Percentiles rank a stretch among this genome's conserved stretches.
These are phyloP conservation scores for Pyrenophora graminea DNA, from an alignment of 2,329 filamentous ascomycete genomes.

Conservation along the genomic window DNA sequence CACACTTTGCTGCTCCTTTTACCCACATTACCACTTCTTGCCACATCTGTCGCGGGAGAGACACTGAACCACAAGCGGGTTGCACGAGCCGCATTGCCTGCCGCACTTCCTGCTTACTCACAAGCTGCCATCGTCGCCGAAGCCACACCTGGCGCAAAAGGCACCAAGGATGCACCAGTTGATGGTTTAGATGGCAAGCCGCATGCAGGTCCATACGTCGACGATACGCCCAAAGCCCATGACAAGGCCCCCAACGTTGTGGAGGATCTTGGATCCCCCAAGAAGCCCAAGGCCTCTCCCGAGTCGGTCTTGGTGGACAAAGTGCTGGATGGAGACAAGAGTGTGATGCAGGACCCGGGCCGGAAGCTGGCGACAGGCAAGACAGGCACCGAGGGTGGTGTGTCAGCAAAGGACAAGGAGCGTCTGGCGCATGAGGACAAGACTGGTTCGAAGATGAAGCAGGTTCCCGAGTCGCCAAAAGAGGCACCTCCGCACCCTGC, in stretches of 20 bases:
- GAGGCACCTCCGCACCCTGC: slow-evolving; percentile 81
- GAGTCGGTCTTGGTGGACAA: slow-evolving; percentile 41
- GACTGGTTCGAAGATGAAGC: slow-evolving; percentile 68
- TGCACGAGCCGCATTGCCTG: slow-evolving; percentile 33
- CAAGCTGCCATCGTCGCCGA: slow-evolving; percentile 27
- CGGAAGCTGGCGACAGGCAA: slow-evolving; percentile 77
- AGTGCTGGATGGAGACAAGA: slow-evolving; percentile 63
- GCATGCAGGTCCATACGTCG: slow-evolving; percentile 80
- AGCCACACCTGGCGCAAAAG: slow-evolving; percentile 43
- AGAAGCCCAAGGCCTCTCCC: slow-evolving; percentile 30
- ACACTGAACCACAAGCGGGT: slow-evolving; percentile 27
- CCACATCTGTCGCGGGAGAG: slow-evolving; percentile 50
- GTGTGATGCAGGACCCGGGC: slow-evolving; percentile 91
- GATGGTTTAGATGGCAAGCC: slow-evolving; percentile 94
- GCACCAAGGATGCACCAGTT: slow-evolving; percentile 81
- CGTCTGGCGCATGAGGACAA: slow-evolving; percentile 69
- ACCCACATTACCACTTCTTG: slow-evolving; percentile 63
- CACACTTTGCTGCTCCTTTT: slow-evolving; percentile 58
- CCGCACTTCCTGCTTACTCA: slow-evolving; percentile 25
- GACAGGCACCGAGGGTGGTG: slow-evolving; percentile 86
- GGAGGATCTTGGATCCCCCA: slow-evolving; percentile 45
- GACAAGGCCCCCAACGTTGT: slow-evolving; percentile 41
- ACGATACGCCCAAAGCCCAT: slow-evolving; percentile 48
- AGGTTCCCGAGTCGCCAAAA: slow-evolving; percentile 81
- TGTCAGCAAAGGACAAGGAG: slow-evolving; percentile 83